Evolutionary conservation across 2,329 filamentous ascomycete species (phyloP), one percentile per base, ranked within the genome.

Genomic region (Fusarium sp.): DNA sequence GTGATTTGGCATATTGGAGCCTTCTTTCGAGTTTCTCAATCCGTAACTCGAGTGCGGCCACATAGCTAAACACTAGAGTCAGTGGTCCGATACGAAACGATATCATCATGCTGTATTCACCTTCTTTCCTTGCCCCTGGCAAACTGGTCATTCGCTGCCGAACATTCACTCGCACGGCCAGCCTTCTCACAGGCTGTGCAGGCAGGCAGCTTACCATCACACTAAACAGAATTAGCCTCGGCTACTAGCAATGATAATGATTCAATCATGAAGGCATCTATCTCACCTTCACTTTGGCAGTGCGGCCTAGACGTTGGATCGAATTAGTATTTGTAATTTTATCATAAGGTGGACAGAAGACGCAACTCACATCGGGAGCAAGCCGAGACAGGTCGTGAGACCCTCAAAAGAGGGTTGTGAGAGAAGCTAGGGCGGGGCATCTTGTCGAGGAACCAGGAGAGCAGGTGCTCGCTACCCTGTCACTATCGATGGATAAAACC

Each of bases 111-210:
- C 5, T 5, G n/a, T 16, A 77, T 84, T 67, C 76, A 91, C 91
- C 95, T 98, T 79, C 96, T 89, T 81, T 98, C 97, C 83, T 98
- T 98, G 71, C 97, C 97, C 72, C 95, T 90, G 1, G 96, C 95
- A 83, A 98, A 98, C 82, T 98, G 95, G 80, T 98, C 96, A 79
- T 97, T 98, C 9, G 95, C 95, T 66, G 95, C 95, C 8, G 95
- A 98, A 82, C 97, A 99, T 81, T 97, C 95, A 70, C 88, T 92
- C 65, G 94, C 92, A 71, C 95, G 93, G 34, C 95, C 95, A 16
- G 95, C 94, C 84, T 95, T 95, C 83, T 98, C 96, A 81, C 97
- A 98, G 20, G 96, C 96, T 9, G 95, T 97, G 81, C 97, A 99
- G 9, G 95, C 95, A 13, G 97, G 97, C 41, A 98, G 87, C 83